A percentile compares a stretch with the other conserved stretches of the same genome.
Conservation (phyloP, 2,329 filamentous ascomycete species). For the Pseudogymnoascus sp. region DNA sequence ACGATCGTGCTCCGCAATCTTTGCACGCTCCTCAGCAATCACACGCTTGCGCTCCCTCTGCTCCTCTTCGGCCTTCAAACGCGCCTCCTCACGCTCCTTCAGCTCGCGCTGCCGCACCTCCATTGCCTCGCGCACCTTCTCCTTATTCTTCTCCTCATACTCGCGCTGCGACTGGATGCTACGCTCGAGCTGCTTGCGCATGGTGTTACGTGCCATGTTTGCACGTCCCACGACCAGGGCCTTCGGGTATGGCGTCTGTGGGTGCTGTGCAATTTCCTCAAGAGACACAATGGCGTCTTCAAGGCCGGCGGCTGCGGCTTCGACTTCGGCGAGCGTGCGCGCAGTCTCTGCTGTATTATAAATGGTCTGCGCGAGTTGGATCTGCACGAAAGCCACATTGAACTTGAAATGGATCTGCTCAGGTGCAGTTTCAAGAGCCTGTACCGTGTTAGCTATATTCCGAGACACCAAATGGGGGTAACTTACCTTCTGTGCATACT, state of each 20-base stretch:
- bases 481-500: constrained; percentile 54
- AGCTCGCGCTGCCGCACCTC: constrained; percentile 74
- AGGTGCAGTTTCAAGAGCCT: constrained; percentile 69
- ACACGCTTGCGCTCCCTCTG: constrained; percentile 69
- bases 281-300: constrained; percentile 73
- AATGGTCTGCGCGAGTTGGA: constrained; percentile 79
- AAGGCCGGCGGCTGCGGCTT: constrained; percentile 69
- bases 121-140: constrained; percentile 73
- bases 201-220: constrained; percentile 94
- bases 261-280: constrained; percentile 53
- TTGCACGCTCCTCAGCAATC: constrained; percentile 76
- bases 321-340: constrained; percentile 69
- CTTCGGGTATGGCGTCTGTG: constrained; percentile 75
- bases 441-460: constrained; percentile 16
- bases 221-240: constrained; percentile 88
- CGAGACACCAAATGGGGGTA: neutral
- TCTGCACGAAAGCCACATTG: constrained; percentile 96
- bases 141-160: constrained; percentile 87
- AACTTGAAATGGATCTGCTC: constrained; percentile 90
- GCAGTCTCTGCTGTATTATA: constrained; percentile 66
- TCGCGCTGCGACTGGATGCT: constrained; percentile 76
- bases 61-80: constrained; percentile 55
- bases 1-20: constrained; percentile 68
- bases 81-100: constrained; percentile 66
- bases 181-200: constrained; percentile 82